These are phyloP conservation scores for Asclepias syriaca DNA, from an alignment of 257 asterid species.

Conservation along the genomic window DNA sequence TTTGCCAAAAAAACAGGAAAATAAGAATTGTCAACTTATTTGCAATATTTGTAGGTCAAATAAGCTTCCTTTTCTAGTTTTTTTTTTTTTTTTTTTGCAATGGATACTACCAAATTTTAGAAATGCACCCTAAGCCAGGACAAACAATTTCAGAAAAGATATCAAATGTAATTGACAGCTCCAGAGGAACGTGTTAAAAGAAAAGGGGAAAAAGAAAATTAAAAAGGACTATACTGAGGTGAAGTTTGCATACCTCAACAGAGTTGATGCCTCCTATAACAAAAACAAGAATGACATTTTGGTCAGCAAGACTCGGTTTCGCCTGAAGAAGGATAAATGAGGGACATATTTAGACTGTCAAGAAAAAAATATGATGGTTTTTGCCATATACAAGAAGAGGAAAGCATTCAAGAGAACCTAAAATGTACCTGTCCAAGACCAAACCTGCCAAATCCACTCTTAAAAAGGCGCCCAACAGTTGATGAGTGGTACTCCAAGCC, in stretches of 20 bases:
- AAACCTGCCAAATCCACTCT: slow-evolving; percentile 94
- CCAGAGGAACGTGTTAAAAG: background rate
- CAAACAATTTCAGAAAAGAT: background rate
- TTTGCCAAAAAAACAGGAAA: slow-evolving; percentile 25
- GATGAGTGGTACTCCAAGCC: slow-evolving; percentile 93
- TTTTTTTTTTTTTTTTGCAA: background rate
- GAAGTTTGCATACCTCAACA: slow-evolving; percentile 58
- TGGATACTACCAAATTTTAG: background rate
- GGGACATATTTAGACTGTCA: background rate
- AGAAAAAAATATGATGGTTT: background rate
- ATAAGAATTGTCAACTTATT: slow-evolving; percentile 1
- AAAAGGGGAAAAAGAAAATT: background rate
- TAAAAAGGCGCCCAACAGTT: slow-evolving; percentile 90
- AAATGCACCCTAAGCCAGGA: background rate
- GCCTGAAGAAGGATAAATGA: slow-evolving; percentile 39
- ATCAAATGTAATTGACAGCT: background rate
- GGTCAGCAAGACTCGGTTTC: slow-evolving; percentile 87
- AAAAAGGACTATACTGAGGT: slow-evolving; percentile 1
- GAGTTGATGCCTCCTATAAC: slow-evolving; percentile 88
- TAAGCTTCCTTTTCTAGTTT: background rate
- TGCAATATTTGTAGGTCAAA: background rate
- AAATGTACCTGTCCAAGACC: slow-evolving; percentile 90
- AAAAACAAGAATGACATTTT: slow-evolving; percentile 66
- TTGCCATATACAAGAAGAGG: background rate
- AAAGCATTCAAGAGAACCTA: background rate